phyloP scores from a whole-genome alignment of 192 early-diverging fungal genomes.

The Rhizophagus prolifer region DNA sequence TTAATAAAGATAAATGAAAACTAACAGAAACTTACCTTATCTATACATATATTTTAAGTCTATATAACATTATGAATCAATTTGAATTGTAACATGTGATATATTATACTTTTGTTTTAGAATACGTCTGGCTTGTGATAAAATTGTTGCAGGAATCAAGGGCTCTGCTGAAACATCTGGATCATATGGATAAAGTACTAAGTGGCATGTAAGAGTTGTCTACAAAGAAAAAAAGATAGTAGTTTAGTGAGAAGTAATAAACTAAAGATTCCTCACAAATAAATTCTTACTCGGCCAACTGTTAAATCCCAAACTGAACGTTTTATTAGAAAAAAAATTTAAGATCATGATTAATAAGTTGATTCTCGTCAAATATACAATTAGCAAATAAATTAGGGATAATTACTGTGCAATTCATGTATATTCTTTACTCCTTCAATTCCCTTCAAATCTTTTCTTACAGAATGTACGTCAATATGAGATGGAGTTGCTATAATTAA shows the following conservation, averaged over 20 bases:
- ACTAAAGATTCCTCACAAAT: background rate
- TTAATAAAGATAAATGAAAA: background rate
- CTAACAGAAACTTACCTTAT: background rate
- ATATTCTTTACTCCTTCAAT: conserved; percentile 24
- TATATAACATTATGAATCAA: conserved; percentile 7
- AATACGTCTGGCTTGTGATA: background rate
- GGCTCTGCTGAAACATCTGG: conserved; percentile 4
- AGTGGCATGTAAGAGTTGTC: conserved; percentile 18
- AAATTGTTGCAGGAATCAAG: background rate
- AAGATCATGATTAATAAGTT: background rate
- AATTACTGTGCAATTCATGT: conserved; percentile 25
- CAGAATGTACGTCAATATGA: conserved; percentile 13
- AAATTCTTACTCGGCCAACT: conserved; percentile 13
- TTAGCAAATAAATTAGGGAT: background rate
- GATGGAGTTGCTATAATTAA: conserved; percentile 21
- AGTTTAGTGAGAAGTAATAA: background rate
- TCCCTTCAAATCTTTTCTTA: conserved; percentile 8
- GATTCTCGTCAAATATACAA: background rate
- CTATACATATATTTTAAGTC: background rate
- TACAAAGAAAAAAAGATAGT: background rate
- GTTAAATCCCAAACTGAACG: conserved; percentile 26
- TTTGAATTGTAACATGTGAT: conserved; percentile 20
- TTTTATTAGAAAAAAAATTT: background rate
- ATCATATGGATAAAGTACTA: conserved; percentile 10
- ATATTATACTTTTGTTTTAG: conserved; percentile 6